Evolutionary conservation across 257 asterid genomes (phyloP), one percentile per base, ranked within the genome.

Genomic region (Capsicum chinense): DNA sequence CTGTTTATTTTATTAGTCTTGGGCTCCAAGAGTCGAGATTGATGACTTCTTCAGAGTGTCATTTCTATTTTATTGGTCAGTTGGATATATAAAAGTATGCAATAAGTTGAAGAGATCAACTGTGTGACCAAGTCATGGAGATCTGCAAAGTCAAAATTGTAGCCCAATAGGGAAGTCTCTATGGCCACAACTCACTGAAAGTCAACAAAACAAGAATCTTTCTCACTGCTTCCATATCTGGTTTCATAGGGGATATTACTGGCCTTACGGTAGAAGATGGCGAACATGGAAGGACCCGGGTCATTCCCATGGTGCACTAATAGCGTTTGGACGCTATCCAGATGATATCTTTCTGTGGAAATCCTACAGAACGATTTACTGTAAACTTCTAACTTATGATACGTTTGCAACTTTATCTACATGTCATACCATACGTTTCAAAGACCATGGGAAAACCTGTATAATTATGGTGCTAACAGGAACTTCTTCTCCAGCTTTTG

Each of bases 41-140:
- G 44, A 50, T 74, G 21, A 50, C 81, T 26, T 52, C 62, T 52
- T 76, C 21, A 76, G 33, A 26, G 33, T 26, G 33, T 26, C 33
- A 26, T 26, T 26, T 26, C 33, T 39, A 39, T 39, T 39, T 39
- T 39, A 11, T 54, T 54, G 48, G 6, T 44, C 48, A 48, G 54
- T 7, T 48, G 12, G 62, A 56, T 14, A 56, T 3, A 56, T 5
- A 56, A 5, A 56, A 10, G 1, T 56, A 13, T 13, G 57, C 13
- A 11, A 3, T 12, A 44, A 44, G 48, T 44, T 5, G 48, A 44
- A 44, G 48, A 44, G 48, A 44, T 44, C 48, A 44, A 0, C 48
- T 44, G 48, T 44, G 44, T 39, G 44, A 50, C 85, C 68, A 89
- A 88, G 83, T 79, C 92, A 26, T 89, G 92, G 91, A 86, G 88